Conservation (phyloP, 345 rosid genomes). For the Gossypium longicalyx region DNA sequence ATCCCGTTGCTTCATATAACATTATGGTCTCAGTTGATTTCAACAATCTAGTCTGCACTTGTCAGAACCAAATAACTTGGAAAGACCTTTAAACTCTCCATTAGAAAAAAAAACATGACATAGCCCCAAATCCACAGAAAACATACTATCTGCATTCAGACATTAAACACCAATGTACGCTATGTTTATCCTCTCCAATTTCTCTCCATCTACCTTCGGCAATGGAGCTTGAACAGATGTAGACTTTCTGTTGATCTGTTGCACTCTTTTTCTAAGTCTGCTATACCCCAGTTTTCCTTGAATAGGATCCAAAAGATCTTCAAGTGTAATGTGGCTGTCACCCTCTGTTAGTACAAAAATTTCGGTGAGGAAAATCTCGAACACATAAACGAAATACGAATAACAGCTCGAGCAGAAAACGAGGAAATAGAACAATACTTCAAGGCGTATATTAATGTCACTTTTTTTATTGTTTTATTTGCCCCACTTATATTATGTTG, state of each 20-base stretch:
- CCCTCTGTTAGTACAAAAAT: slow-evolving; percentile 27
- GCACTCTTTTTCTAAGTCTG: slow-evolving; percentile 48
- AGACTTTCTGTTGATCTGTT: slow-evolving; percentile 44
- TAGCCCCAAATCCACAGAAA: background rate
- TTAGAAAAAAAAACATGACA: background rate
- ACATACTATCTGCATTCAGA: background rate
- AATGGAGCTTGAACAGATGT: slow-evolving; percentile 68
- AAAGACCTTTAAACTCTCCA: background rate
- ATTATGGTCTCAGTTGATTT: background rate
- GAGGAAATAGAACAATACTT: too few species aligned
- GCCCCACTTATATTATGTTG: too few species aligned
- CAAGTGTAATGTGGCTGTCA: slow-evolving; percentile 43
- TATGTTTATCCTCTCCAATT: slow-evolving; percentile 53
- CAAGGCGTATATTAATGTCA: too few species aligned
- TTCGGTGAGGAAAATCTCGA: too few species aligned
- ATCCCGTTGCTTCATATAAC: slow-evolving; percentile 31
- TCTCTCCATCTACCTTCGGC: slow-evolving; percentile 62
- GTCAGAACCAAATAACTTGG: background rate
- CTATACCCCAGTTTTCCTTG: slow-evolving; percentile 55
- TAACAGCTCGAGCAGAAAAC: too few species aligned
- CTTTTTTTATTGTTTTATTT: too few species aligned
- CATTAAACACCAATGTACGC: background rate
- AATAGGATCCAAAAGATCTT: slow-evolving; percentile 68
- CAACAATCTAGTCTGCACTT: background rate
- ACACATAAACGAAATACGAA: too few species aligned